These are phyloP conservation scores for Otatea glauca DNA, from an alignment of 176 grass and related monocot genomes.

Conservation along the genomic window DNA sequence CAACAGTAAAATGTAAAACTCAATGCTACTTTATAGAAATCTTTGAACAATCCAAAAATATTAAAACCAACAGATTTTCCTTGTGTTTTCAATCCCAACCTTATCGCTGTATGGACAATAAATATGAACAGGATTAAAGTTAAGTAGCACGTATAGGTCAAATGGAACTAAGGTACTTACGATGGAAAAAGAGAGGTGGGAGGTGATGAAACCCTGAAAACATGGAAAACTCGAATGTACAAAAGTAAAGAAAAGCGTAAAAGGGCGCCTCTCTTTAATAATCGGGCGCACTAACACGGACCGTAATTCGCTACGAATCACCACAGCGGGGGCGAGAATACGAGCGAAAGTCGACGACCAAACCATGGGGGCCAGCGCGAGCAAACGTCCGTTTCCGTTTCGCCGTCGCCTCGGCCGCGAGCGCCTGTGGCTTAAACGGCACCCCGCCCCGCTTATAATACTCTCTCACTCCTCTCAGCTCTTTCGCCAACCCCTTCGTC, in stretches of 20 bases:
- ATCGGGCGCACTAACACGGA: constrained; percentile 1
- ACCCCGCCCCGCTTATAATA: constrained; percentile 49
- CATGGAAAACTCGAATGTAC: neutral
- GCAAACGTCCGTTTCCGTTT: constrained; percentile 35
- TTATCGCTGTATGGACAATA: neutral
- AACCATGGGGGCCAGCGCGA: constrained; percentile 3
- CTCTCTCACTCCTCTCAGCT: neutral
- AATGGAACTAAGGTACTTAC: neutral
- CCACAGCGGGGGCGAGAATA: neutral
- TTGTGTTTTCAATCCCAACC: neutral
- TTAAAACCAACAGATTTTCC: neutral
- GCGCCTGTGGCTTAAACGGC: constrained; percentile 39
- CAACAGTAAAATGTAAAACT: neutral
- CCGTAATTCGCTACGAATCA: neutral
- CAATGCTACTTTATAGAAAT: neutral
- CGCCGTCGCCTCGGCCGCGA: constrained; percentile 27
- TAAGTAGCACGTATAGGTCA: neutral
- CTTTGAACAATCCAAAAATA: neutral
- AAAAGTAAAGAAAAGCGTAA: constrained; percentile 23
- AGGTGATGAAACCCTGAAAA: neutral
- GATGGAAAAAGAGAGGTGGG: neutral
- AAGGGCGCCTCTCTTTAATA: neutral
- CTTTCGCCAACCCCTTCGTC: neutral
- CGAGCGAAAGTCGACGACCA: constrained; percentile 38
- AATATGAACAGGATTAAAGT: neutral